These are phyloP conservation scores for Kazachstania viticola DNA, from an alignment of 805 yeast genomes.

Conservation along the genomic window DNA sequence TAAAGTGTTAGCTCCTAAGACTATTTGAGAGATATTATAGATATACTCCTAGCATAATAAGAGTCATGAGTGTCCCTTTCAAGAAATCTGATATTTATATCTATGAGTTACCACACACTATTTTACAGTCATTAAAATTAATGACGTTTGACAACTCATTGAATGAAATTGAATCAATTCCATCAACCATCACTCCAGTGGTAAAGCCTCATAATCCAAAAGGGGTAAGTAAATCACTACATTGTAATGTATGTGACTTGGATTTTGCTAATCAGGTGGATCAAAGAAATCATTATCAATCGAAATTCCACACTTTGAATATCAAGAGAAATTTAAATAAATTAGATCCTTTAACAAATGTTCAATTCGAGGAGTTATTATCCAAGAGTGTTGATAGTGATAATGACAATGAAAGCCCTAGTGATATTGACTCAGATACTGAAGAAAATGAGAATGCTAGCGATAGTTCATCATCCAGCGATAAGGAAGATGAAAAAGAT, in stretches of 20 bases:
- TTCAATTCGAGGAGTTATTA: slow-evolving; percentile 42
- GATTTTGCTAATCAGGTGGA: slow-evolving; percentile 8
- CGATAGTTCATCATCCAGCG: slow-evolving; percentile 21
- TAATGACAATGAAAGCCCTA: slow-evolving; percentile 17
- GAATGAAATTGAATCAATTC: slow-evolving; percentile 20
- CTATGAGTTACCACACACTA: slow-evolving; percentile 32
- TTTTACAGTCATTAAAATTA: slow-evolving; percentile 38
- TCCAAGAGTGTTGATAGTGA: background rate
- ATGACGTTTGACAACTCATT: slow-evolving; percentile 45
- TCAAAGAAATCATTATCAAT: slow-evolving; percentile 38
- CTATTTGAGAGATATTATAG: no score
- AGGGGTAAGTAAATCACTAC: slow-evolving; percentile 3
- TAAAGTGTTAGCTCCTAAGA: no score
- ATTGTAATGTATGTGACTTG: slow-evolving; percentile 19
- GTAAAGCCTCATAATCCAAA: slow-evolving; percentile 10
- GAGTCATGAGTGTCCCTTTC: no score
- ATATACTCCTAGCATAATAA: no score
- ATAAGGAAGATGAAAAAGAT: slow-evolving; percentile 15
- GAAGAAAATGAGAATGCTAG: slow-evolving; percentile 36
- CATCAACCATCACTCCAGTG: slow-evolving; percentile 1
- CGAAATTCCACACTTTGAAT: slow-evolving; percentile 50
- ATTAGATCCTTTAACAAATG: slow-evolving; percentile 37
- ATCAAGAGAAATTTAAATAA: slow-evolving; percentile 40
- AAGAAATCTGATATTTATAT: slow-evolving; percentile 38
- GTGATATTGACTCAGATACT: slow-evolving; percentile 34